Evolutionary conservation across 2,329 filamentous ascomycete species (phyloP), one percentile per base, ranked within the genome.

Genomic region (Neofusicoccum cordaticola): DNA sequence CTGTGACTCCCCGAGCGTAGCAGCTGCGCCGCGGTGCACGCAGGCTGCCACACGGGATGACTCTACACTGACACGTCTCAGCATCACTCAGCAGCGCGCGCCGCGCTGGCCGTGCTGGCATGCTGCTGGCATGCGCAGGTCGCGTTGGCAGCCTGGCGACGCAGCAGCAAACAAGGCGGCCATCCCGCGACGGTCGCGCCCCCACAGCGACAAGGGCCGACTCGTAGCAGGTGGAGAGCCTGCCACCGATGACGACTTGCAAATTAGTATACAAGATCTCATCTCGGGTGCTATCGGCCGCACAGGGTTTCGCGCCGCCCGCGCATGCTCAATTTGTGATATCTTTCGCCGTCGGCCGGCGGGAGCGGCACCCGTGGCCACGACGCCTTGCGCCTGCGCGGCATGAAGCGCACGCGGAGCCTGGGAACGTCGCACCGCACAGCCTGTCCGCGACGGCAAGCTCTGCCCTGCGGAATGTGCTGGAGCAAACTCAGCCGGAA

Each of bases 21-120:
- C 42, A 44, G 45, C 17, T 12, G 45, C 45, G 17, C 45, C 12
- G 27, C 27, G 27, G 27, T 31, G 27, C 27, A 7, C 27, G 27
- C 39, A 48, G 45, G 45, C 45, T 22, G 45, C 45, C 45, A 48
- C 45, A 8, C 19, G 13, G 8, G 41, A 39, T 42, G 51, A 41
- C 2, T 42, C 56, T 37, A n/a, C 19, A 42, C 34, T 37, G 56
- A 34, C 56, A 60, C 56, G 56, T 60, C 56, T 60, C 41, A 52
- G 31, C 31, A 22, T 37, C 50, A 37, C 50, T 52, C 50, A 52
- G 50, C 50, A 53, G 17, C 45, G 45, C 45, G 12, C 12, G 17
- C n/a, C 45, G 9, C 45, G 45, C 45, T 48, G 45, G 48, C 48
- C 3, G 7, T 19, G 48, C 48, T 37, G 48, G 11, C 22, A 45